Evolutionary conservation across 2,329 filamentous ascomycete genomes (phyloP), one percentile per base, ranked within the genome.

Genomic region (Hymenoscyphus scutula): DNA sequence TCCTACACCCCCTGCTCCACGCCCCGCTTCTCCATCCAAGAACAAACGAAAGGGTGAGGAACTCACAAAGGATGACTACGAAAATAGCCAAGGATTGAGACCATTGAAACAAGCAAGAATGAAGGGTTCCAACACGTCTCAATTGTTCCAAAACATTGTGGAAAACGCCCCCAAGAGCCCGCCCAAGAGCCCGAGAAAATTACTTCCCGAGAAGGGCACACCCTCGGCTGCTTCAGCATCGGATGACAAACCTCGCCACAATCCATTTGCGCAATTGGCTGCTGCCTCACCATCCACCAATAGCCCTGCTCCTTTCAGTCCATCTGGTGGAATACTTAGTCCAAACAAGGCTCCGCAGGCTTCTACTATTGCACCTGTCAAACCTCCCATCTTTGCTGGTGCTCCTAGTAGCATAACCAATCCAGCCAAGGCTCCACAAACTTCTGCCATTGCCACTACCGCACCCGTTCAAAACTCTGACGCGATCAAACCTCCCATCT

Each of bases 11-110:
- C 53, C 56, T 51, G 25, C 64, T 41, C 37, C 60, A 2, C 54
- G 60, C 8, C 56, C 56, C 45, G 25, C 64, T 37, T 53, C 60
- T 5, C 51, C 65, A 45, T 55, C 64, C 2, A 73, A 70, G 37
- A 62, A 64, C 15, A 75, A 75, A 68, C 67, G 73, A 61, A 74
- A 72, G 59, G 72, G 72, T 8, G 70, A 72, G 19, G 62, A 68
- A 27, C 65, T 75, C 2, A 71, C 71, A 5, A 68, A 71, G 55
- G 66, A 72, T 53, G 66, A 66, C 25, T 64, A 65, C 53, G 67
- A 70, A 59, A 63, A 62, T 29, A 62, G 61, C 17, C 58, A 60
- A 45, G 48, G 17, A 6, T 58, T 45, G 32, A 69, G 61, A 38
- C 62, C 69, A 56, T 58, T 69, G 41, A 65, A 65, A 54, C 38